Evolutionary conservation across 192 early-diverging fungal genomes (phyloP), one percentile per base, ranked within the genome.

Genomic region (Backusella westeae): DNA sequence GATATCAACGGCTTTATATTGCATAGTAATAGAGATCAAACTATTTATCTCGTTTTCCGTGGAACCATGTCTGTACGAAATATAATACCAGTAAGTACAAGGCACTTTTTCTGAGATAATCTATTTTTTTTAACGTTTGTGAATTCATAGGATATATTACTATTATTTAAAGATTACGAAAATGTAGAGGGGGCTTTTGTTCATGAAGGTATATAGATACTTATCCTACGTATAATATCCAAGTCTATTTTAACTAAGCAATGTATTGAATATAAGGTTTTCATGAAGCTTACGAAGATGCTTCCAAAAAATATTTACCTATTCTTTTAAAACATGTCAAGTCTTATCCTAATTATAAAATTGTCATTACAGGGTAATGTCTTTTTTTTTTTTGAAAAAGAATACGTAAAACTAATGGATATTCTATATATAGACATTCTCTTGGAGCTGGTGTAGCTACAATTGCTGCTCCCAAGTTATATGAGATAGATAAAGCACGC

Each of bases 361-460:
- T 75, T 53, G 38, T 68, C 6, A 34, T 79, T 26, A 36, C 49
- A 9, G 69, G 76, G 76, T 77, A 71, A 72, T 38, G 6, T 19
- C 17, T 49, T 42, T 66, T 36, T n/a, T 6, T 34, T 19, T 36
- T 6, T 34, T 19, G 35, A 32, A 36, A n/a, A 21, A 32, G 10
- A 23, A 10, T 42, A 23, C 21, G 17, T 32, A n/a, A 29, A 19
- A 4, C 44, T 32, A 44, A n/a, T 6, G 35, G 2, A 66, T 6
- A 44, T 44, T 44, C 44, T 41, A 17, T 75, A 9, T 32, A 19
- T 35, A 77, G 75, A 0, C 80, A 81, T 34, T 77, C 75, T 4
- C 76, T 81, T 34, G 80, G 80, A 41, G 80, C 65, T 56, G 66
- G 75, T 26, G 0, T 73, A 1, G 75, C 80, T 17, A 49, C 69